Evolutionary conservation across 202 grass and related monocot species (phyloP).

Genomic region (Brachypodium distachyon): DNA sequence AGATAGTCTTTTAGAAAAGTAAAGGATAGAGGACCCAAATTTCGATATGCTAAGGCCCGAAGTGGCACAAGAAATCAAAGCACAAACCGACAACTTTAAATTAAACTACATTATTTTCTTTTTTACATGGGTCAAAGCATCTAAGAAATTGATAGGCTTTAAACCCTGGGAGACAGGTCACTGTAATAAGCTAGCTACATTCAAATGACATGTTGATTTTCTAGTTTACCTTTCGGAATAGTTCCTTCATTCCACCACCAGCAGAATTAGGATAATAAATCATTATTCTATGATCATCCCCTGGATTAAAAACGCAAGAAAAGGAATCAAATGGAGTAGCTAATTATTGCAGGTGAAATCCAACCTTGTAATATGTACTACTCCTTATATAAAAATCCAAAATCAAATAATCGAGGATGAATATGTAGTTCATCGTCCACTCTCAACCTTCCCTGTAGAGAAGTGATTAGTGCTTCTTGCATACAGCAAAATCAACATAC

Average conservation of each 20-base stretch:
- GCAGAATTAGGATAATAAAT: constrained; percentile 99
- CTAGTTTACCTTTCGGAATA: constrained; percentile 82
- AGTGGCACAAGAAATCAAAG: neutral
- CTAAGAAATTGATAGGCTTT: neutral
- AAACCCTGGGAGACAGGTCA: neutral
- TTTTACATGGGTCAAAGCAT: constrained; percentile 3
- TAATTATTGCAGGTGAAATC: constrained; percentile 19
- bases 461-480: neutral
- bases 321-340: neutral
- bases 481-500: neutral
- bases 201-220: constrained; percentile 9
- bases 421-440: neutral
- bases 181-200: neutral
- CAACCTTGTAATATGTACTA: neutral
- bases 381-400: no score
- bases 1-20: neutral
- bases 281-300: constrained; percentile 99
- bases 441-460: neutral
- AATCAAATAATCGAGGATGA: no score
- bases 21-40: neutral
- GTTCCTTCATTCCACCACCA: constrained; percentile 98
- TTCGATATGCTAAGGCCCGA: neutral
- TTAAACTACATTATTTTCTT: neutral
- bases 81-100: neutral
- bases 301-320: constrained; percentile 25